Percentiles rank a stretch among this genome's conserved stretches.
Evolutionary conservation across 2,329 filamentous ascomycete species (phyloP).

Genomic region (Pleurostoma richardsiae): DNA sequence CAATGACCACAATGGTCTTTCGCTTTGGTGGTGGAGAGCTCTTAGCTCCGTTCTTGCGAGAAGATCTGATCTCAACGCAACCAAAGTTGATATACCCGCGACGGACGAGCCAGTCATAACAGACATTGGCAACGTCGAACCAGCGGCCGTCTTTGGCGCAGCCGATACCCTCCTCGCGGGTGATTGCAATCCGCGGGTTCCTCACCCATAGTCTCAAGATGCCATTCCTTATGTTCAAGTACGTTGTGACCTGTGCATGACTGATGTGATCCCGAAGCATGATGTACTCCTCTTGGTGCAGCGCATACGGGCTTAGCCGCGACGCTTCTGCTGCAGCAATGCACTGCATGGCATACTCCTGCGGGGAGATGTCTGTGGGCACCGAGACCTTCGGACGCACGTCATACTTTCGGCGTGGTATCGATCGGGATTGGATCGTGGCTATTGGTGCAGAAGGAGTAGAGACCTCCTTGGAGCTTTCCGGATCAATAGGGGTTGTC

Average conservation of each 20-base stretch:
- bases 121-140: slow-evolving; percentile 83
- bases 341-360: slow-evolving; percentile 87
- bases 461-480: slow-evolving; percentile 25
- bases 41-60: slow-evolving; percentile 35
- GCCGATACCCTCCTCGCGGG: slow-evolving; percentile 79
- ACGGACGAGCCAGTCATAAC: slow-evolving; percentile 87
- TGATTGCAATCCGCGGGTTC: slow-evolving; percentile 79
- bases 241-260: slow-evolving; percentile 85
- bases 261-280: slow-evolving; percentile 79
- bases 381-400: slow-evolving; percentile 78
- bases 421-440: slow-evolving; percentile 15
- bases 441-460: slow-evolving; percentile 11
- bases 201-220: slow-evolving; percentile 86
- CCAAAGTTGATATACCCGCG: slow-evolving; percentile 96
- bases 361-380: slow-evolving; percentile 64
- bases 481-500: slow-evolving; percentile 52
- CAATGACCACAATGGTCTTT: slow-evolving; percentile 79
- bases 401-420: slow-evolving; percentile 41
- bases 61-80: slow-evolving; percentile 67
- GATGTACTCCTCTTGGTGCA: slow-evolving; percentile 80
- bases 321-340: slow-evolving; percentile 86
- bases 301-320: slow-evolving; percentile 79
- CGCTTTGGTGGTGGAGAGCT: slow-evolving; percentile 32
- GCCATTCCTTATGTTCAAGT: slow-evolving; percentile 92
- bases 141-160: slow-evolving; percentile 84